A percentile compares a stretch with the other conserved stretches of the same genome.
Evolutionary conservation across 257 asterid genomes (phyloP).

Genomic region (Galeopsis tetrahit): DNA sequence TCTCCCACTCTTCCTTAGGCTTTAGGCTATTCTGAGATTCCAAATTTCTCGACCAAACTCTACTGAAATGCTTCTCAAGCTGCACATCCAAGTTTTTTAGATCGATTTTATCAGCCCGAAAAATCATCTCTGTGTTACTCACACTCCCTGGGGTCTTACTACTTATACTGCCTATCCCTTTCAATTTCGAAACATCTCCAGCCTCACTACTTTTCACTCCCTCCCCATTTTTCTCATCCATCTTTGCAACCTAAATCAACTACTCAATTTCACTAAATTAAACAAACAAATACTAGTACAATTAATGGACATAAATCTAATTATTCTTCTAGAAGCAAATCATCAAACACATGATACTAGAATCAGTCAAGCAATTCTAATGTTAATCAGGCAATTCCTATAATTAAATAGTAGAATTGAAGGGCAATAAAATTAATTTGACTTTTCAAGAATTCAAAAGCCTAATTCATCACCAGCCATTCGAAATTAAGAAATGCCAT

Average conservation of each 20-base stretch:
- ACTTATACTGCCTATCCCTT: slow-evolving; percentile 42
- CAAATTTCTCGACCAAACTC: slow-evolving; percentile 61
- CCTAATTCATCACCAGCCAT: slow-evolving; percentile 40
- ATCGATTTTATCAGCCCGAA: slow-evolving; percentile 82
- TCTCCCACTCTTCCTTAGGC: slow-evolving; percentile 83
- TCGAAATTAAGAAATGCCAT: slow-evolving; percentile 21
- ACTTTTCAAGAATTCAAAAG: slow-evolving; percentile 51
- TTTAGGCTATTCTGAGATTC: slow-evolving; percentile 44
- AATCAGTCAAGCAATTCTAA: slow-evolving; percentile 9
- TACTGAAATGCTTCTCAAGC: slow-evolving; percentile 78
- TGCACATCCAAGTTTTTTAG: slow-evolving; percentile 78
- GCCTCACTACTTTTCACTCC: slow-evolving; percentile 26
- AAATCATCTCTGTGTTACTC: slow-evolving; percentile 67
- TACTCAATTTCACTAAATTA: background rate
- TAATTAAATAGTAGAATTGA: background rate
- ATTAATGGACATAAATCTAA: background rate
- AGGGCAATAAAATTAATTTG: slow-evolving; percentile 30
- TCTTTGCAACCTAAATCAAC: slow-evolving; percentile 29
- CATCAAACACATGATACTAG: background rate
- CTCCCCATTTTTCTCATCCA: slow-evolving; percentile 52
- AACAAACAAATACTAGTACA: background rate
- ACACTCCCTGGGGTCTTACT: slow-evolving; percentile 41
- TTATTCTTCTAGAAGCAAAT: background rate
- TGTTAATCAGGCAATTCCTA: slow-evolving; percentile 23
- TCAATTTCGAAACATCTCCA: slow-evolving; percentile 43